These are phyloP conservation scores for Lipomyces oligophaga DNA, from an alignment of 805 yeast genomes.

Conservation along the genomic window DNA sequence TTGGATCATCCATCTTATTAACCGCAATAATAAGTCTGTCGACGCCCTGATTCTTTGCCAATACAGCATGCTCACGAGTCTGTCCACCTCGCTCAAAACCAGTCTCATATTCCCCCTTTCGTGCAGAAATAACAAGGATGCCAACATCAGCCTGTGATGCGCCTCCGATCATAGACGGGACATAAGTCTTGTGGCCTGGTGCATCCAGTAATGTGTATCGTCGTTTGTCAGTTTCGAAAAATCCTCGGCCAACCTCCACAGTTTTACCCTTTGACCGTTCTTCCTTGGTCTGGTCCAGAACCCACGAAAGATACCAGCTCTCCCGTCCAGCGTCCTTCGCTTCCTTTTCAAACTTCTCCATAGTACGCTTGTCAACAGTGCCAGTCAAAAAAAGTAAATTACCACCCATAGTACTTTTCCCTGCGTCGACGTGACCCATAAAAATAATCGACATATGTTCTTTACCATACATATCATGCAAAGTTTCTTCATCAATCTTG, in stretches of 20 bases:
- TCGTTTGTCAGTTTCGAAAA: constrained; percentile 95
- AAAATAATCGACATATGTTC: constrained; percentile 95
- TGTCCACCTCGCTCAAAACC: constrained; percentile 99
- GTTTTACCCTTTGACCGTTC: constrained; percentile 99
- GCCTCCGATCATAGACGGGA: constrained; percentile 99
- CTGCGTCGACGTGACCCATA: constrained; percentile 99
- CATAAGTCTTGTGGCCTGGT: constrained; percentile 99
- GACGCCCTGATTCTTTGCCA: constrained; percentile 98
- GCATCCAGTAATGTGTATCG: constrained; percentile 98
- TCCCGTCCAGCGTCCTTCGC: constrained; percentile 99
- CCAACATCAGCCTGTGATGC: constrained; percentile 99
- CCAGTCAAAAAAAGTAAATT: constrained; percentile 89
- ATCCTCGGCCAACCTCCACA: constrained; percentile 97
- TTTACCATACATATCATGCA: constrained; percentile 91
- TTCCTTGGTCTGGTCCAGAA: constrained; percentile 98
- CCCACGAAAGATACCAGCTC: constrained; percentile 99
- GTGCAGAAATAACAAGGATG: constrained; percentile 91
- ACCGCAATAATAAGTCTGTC: constrained; percentile 89
- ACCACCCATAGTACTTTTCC: constrained; percentile 99
- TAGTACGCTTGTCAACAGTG: constrained; percentile 97
- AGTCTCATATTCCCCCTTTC: constrained; percentile 99
- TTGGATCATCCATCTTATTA: constrained; percentile 98
- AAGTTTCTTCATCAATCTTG: constrained; percentile 81
- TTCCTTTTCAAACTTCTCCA: constrained; percentile 96
- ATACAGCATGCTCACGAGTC: constrained; percentile 94